Evolutionary conservation across 2,329 filamentous ascomycete genomes (phyloP), one percentile per base, ranked within the genome.

Genomic region (Xylariaceae sp.): DNA sequence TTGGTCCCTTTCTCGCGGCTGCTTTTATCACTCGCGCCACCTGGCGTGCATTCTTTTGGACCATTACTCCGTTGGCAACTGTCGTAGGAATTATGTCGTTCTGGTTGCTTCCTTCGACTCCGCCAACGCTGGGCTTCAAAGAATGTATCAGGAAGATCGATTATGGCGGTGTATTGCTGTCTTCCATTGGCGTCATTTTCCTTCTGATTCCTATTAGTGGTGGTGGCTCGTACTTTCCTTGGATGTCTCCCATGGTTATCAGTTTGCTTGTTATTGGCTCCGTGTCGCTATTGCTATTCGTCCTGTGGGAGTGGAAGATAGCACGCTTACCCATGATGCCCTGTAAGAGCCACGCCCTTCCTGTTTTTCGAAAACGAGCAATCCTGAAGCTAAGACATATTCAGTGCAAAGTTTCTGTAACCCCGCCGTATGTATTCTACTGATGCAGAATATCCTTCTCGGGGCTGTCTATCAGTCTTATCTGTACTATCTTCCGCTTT

Each of bases 161-260:
- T 67, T 86, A 81, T 61, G 79, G 74, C 21, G 87, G 86, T 1
- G 75, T 85, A 1, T 54, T 86, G 9, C 76, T 79, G 2, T 82
- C 80, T 3, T 83, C 82, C 0, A 72, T 79, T 6, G 84, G 79
- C 0, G 80, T 87, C 24, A 80, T 88, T 8, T 76, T 88, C 11
- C 63, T 89, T 2, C 75, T 89, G 16, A 85, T 89, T 40, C 86
- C 86, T 0, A 79, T 89, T 11, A 87, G 85, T 2, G 84, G 84
- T 43, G 69, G 67, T 11, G 84, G 82, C 1, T 77, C 79, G 0
- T 84, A 84, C 56, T 86, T 85, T 60, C 69, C 75, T 3, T 86
- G 82, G 82, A 65, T 75, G 24, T 84, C 80, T 8, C 75, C 83
- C 0, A 78, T 86, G 77, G 80, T 85, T 1, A 84, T 88, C 19